These are phyloP conservation scores for Tuctoria greenei DNA, from an alignment of 176 grass and related monocot species.

Conservation along the genomic window DNA sequence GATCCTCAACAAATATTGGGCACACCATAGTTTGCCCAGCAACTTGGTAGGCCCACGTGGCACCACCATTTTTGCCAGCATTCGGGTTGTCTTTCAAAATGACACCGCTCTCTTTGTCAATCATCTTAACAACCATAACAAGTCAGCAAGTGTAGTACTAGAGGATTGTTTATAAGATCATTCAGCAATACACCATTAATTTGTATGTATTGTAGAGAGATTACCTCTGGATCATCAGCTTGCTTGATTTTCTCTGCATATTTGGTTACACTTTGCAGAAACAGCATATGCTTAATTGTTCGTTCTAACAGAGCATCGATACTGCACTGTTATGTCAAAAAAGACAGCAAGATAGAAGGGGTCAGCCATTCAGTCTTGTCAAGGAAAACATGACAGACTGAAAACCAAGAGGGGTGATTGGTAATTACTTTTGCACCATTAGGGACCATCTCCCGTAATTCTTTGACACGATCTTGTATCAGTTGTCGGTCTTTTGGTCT, in stretches of 20 bases:
- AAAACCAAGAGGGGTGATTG: neutral
- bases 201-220: conserved; percentile 12
- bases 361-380: conserved; percentile 2
- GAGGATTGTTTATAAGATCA: neutral
- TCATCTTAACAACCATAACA: conserved; percentile 64
- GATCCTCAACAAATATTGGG: conserved; percentile 94
- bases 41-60: conserved; percentile 96
- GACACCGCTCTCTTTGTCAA: conserved; percentile 72
- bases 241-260: conserved; percentile 95
- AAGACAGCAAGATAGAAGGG: neutral
- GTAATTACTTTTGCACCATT: conserved; percentile 78
- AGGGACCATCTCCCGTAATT: conserved; percentile 90
- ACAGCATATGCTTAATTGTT: conserved; percentile 98
- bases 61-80: conserved; percentile 53
- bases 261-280: conserved; percentile 96
- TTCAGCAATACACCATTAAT: conserved; percentile 10
- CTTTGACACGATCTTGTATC: conserved; percentile 98
- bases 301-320: conserved; percentile 98
- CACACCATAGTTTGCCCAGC: conserved; percentile 88
- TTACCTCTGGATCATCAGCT: conserved; percentile 85
- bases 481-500: conserved; percentile 95
- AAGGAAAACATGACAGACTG: conserved; percentile 13
- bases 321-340: conserved; percentile 75
- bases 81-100: conserved; percentile 82
- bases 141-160: conserved; percentile 2